A percentile compares a stretch with the other conserved stretches of the same genome.
phyloP scores from a whole-genome alignment of 2,329 filamentous ascomycete species.

The Leptographium procerum region DNA sequence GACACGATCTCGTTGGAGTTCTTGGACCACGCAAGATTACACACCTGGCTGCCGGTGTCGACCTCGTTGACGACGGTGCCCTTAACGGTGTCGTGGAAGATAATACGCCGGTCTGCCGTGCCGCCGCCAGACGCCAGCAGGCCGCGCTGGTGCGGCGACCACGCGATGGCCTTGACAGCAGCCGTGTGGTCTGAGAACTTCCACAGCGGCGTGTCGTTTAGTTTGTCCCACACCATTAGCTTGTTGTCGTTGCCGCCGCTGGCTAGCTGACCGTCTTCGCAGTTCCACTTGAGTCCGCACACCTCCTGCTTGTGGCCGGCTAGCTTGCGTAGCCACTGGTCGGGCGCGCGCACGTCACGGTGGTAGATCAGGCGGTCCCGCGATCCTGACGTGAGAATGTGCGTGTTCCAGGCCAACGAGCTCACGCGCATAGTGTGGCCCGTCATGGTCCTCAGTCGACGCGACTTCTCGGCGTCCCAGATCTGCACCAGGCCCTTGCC shows the following conservation, averaged over 20 bases:
- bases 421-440: slow-evolving; percentile 90
- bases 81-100: slow-evolving; percentile 94
- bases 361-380: slow-evolving; percentile 90
- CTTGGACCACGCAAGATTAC: slow-evolving; percentile 93
- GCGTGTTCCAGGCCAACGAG: slow-evolving; percentile 92
- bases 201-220: slow-evolving; percentile 83
- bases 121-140: slow-evolving; percentile 92
- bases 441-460: slow-evolving; percentile 87
- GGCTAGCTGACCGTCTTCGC: slow-evolving; percentile 86
- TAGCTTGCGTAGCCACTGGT: slow-evolving; percentile 79
- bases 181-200: slow-evolving; percentile 93
- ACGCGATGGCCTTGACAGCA: slow-evolving; percentile 93
- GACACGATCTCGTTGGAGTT: slow-evolving; percentile 97
- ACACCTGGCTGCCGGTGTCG: slow-evolving; percentile 97
- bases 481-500: slow-evolving; percentile 93
- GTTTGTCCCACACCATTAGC: slow-evolving; percentile 95
- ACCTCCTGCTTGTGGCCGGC: slow-evolving; percentile 97
- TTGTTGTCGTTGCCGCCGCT: slow-evolving; percentile 98
- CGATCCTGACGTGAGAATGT: slow-evolving; percentile 91
- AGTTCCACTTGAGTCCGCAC: slow-evolving; percentile 94
- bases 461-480: slow-evolving; percentile 84
- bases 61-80: slow-evolving; percentile 74
- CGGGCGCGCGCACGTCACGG: slow-evolving; percentile 83
- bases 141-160: slow-evolving; percentile 92
- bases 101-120: slow-evolving; percentile 90